These are phyloP conservation scores for Boletus barrowsii DNA, from an alignment of 768 basidiomycete genomes.

Conservation along the genomic window DNA sequence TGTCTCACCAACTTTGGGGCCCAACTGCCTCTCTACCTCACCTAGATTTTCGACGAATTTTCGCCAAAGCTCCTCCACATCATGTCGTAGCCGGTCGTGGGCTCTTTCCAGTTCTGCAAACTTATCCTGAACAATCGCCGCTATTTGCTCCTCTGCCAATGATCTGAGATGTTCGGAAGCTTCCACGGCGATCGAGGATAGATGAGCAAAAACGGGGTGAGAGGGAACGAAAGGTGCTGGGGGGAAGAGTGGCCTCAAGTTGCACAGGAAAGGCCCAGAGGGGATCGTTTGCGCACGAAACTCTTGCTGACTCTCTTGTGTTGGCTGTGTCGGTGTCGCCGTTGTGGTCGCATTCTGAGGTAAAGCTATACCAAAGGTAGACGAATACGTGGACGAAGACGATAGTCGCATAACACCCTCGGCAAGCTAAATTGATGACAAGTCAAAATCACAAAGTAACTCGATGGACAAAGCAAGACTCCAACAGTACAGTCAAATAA, in stretches of 20 bases:
- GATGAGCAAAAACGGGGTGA: slow-evolving; percentile 66
- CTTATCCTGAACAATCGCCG: slow-evolving; percentile 50
- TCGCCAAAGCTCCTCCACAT: slow-evolving; percentile 65
- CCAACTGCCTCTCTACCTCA: slow-evolving; percentile 41
- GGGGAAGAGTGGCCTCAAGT: slow-evolving; percentile 60
- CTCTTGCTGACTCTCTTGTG: slow-evolving; percentile 27
- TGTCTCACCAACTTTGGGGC: slow-evolving; percentile 14
- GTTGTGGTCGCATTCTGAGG: slow-evolving; percentile 24
- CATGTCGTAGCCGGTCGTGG: slow-evolving; percentile 51
- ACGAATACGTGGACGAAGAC: slow-evolving; percentile 43
- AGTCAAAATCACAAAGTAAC: slow-evolving; percentile 13
- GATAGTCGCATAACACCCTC: slow-evolving; percentile 24
- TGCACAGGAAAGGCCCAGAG: slow-evolving; percentile 42
- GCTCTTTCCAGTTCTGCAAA: slow-evolving; percentile 52
- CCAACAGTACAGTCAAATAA: neutral
- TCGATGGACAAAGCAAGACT: slow-evolving; percentile 4
- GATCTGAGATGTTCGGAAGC: slow-evolving; percentile 54
- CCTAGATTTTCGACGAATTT: slow-evolving; percentile 49
- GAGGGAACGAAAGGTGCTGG: slow-evolving; percentile 77
- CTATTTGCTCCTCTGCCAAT: slow-evolving; percentile 57
- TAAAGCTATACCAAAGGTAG: slow-evolving; percentile 46
- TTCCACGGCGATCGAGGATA: slow-evolving; percentile 54
- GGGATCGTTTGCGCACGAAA: slow-evolving; percentile 24
- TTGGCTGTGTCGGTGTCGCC: slow-evolving; percentile 26
- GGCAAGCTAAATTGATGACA: slow-evolving; percentile 23